A percentile compares a stretch with the other conserved stretches of the same genome.
These are phyloP conservation scores for Rhododendron williamsianum DNA, from an alignment of 148 eudicot species.

Conservation along the genomic window DNA sequence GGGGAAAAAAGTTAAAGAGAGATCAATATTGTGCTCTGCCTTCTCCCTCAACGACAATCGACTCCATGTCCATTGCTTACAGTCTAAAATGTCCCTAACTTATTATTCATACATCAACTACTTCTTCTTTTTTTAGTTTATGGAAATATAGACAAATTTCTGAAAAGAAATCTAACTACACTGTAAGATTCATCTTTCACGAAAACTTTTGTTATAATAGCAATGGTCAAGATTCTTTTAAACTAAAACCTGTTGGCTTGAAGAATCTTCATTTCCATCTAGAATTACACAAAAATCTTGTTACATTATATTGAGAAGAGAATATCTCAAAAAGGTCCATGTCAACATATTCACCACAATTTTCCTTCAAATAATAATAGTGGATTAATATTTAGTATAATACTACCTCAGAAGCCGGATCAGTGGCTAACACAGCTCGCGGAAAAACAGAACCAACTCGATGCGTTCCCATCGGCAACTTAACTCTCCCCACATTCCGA, in stretches of 20 bases:
- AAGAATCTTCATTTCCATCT: not conserved
- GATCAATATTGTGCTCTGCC: not conserved
- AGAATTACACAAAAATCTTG: not conserved
- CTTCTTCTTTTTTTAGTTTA: not conserved
- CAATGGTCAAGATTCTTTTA: not conserved
- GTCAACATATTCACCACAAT: not conserved
- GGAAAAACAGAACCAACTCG: conserved; percentile 29
- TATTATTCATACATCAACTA: not conserved
- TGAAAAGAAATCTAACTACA: not conserved
- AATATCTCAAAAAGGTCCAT: not conserved
- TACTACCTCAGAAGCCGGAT: conserved; percentile 68
- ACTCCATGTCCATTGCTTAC: not conserved
- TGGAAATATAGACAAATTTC: not conserved
- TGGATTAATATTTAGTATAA: conserved; percentile 6
- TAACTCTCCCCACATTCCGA: conserved; percentile 24
- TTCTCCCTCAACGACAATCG: not conserved
- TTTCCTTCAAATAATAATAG: not conserved
- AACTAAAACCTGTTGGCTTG: not conserved
- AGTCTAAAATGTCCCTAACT: not conserved
- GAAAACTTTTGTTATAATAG: not conserved
- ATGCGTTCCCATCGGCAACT: conserved; percentile 31
- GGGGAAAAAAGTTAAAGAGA: not conserved
- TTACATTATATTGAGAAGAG: not conserved
- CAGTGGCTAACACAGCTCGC: conserved; percentile 59
- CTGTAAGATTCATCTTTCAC: not conserved